Conservation (phyloP, 2,329 filamentous ascomycete genomes). For the Microdochium trichocladiopsis region DNA sequence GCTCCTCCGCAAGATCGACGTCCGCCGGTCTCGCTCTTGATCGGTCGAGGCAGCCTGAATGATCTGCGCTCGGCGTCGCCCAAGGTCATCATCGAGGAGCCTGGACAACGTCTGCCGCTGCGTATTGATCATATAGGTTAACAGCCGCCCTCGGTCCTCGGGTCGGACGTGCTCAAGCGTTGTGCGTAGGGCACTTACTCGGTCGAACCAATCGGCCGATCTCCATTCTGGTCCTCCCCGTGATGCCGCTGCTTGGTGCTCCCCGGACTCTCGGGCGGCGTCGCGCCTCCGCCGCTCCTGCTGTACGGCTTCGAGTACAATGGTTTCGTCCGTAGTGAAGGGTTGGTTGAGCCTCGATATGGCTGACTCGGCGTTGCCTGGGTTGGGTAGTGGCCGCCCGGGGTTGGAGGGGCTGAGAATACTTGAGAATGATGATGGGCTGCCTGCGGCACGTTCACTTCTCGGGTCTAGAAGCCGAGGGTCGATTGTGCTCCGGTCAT, state of each 20-base stretch:
- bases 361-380: slow-evolving; percentile 22
- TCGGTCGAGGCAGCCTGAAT: slow-evolving; percentile 10
- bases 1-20: slow-evolving; percentile 17
- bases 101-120: slow-evolving; percentile 23
- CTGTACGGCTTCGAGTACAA: slow-evolving; percentile 49
- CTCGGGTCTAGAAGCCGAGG: slow-evolving; percentile 41
- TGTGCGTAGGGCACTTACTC: slow-evolving; percentile 18
- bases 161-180: slow-evolving; percentile 4
- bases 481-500: slow-evolving; percentile 48
- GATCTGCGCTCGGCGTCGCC: neutral
- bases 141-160: slow-evolving; percentile 9
- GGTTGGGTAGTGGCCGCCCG: slow-evolving; percentile 17
- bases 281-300: slow-evolving; percentile 45
- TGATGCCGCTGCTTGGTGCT: slow-evolving; percentile 9
- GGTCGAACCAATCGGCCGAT: slow-evolving; percentile 19
- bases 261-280: slow-evolving; percentile 19
- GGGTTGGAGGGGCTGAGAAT: slow-evolving; percentile 19
- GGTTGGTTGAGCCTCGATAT: slow-evolving; percentile 39
- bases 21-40: slow-evolving; percentile 19
- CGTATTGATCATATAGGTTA: slow-evolving; percentile 3
- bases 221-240: slow-evolving; percentile 15
- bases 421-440: slow-evolving; percentile 22
- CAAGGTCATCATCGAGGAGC: slow-evolving; percentile 14
- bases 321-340: slow-evolving; percentile 44
- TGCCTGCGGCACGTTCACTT: slow-evolving; percentile 29